phyloP scores from a whole-genome alignment of 257 asterid genomes.

The Penstemon barbatus region DNA sequence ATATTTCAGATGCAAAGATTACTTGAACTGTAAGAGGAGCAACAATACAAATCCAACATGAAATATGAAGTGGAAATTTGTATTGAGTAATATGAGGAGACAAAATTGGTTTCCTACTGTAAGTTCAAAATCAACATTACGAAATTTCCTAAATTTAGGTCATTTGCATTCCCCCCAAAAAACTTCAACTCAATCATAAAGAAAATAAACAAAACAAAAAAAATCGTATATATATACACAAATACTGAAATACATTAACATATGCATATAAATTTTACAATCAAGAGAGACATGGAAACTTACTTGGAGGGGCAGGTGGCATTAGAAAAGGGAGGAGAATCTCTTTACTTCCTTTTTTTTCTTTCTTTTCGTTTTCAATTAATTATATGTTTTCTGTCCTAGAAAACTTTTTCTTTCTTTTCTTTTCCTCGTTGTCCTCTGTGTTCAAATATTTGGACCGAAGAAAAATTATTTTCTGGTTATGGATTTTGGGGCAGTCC shows the following conservation, averaged over 20 bases:
- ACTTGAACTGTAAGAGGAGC: background rate
- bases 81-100: background rate
- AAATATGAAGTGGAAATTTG: background rate
- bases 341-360: background rate
- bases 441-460: too few relatives aligned
- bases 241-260: background rate
- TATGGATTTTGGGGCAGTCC: background rate
- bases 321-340: conserved; percentile 14
- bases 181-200: background rate
- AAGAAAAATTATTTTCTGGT: background rate
- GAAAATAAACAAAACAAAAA: background rate
- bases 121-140: background rate
- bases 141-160: conserved; percentile 2
- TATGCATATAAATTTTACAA: background rate
- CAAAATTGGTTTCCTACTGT: background rate
- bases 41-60: background rate
- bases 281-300: conserved; percentile 1
- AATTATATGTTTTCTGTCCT: too few relatives aligned
- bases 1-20: background rate
- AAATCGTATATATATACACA: background rate
- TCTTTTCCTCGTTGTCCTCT: too few relatives aligned
- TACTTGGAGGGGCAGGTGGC: conserved; percentile 29
- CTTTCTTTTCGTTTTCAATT: background rate
- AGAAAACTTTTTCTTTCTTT: background rate
- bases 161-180: conserved; percentile 5